Percentiles rank a stretch among this genome's conserved stretches.
Conservation (phyloP, 371 early-diverging fungal genomes). For the Rozella allomycis region DNA sequence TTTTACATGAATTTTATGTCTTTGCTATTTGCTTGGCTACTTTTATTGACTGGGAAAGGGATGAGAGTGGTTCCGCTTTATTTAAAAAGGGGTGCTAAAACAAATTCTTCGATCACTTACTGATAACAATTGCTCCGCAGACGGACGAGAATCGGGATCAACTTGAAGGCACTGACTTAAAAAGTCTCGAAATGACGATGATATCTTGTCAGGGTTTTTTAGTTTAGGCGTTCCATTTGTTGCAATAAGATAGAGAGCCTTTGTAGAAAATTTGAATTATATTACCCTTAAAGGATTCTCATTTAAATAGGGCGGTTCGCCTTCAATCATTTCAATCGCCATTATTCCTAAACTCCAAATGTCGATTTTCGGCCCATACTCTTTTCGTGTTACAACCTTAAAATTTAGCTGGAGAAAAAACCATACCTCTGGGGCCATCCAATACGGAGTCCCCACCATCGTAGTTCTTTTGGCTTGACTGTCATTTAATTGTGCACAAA, state of each 20-base stretch:
- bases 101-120: conserved; percentile 2
- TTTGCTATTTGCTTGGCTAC: no score
- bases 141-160: conserved; percentile 58
- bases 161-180: conserved; percentile 59
- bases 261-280: no score
- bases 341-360: conserved; percentile 94
- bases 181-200: conserved; percentile 58
- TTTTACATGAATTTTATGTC: no score
- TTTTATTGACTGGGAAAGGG: no score
- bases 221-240: conserved; percentile 85
- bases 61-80: conserved; percentile 68
- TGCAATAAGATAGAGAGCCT: conserved; percentile 81
- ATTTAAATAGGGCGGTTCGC: conserved; percentile 84
- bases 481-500: conserved; percentile 73
- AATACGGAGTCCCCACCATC: conserved; percentile 50
- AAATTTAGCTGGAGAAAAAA: no score
- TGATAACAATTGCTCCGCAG: conserved; percentile 47
- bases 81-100: conserved; percentile 62
- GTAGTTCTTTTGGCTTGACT: conserved; percentile 56
- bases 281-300: conserved; percentile 76
- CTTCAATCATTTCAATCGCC: conserved; percentile 89
- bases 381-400: conserved; percentile 74
- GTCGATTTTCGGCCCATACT: conserved; percentile 84
- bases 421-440: conserved; percentile 94
- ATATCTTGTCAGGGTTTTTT: conserved; percentile 64